Evolutionary conservation across 106 monocot genomes (phyloP).

Genomic region (Dioscorea dumetorum): DNA sequence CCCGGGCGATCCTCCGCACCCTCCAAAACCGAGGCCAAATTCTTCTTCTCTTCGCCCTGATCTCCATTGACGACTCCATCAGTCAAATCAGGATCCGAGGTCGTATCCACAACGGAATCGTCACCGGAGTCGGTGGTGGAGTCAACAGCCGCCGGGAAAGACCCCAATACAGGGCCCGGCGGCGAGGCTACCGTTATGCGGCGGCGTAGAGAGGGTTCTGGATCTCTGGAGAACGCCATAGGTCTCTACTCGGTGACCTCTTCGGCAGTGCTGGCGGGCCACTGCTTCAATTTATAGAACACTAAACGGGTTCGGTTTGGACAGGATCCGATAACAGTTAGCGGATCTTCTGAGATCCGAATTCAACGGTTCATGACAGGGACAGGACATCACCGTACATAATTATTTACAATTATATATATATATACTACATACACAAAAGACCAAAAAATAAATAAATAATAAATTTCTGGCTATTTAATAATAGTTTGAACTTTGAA

Average conservation of each 20-base stretch:
- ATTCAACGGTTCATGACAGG: background rate
- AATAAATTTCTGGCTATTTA: background rate
- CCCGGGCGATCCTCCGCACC: background rate
- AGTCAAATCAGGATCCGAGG: slow-evolving; percentile 13
- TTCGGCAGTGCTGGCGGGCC: background rate
- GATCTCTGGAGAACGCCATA: slow-evolving; percentile 31
- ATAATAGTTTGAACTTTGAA: background rate
- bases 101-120: slow-evolving; percentile 18
- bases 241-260: background rate
- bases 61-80: slow-evolving; percentile 1
- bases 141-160: slow-evolving; percentile 3
- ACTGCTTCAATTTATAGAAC: background rate
- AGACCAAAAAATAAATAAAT: too few relatives aligned
- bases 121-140: slow-evolving; percentile 13
- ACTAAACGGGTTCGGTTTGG: background rate
- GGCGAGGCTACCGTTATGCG: slow-evolving; percentile 9
- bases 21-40: too few relatives aligned
- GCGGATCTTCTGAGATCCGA: background rate
- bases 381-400: too few relatives aligned
- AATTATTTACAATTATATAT: too few relatives aligned
- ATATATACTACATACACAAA: too few relatives aligned
- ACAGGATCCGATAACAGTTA: background rate
- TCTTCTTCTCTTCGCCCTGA: background rate
- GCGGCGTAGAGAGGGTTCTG: slow-evolving; percentile 10
- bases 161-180: slow-evolving; percentile 2